Conservation (phyloP, 1,284 basidiomycete species). For the Moesziomyces antarcticus region DNA sequence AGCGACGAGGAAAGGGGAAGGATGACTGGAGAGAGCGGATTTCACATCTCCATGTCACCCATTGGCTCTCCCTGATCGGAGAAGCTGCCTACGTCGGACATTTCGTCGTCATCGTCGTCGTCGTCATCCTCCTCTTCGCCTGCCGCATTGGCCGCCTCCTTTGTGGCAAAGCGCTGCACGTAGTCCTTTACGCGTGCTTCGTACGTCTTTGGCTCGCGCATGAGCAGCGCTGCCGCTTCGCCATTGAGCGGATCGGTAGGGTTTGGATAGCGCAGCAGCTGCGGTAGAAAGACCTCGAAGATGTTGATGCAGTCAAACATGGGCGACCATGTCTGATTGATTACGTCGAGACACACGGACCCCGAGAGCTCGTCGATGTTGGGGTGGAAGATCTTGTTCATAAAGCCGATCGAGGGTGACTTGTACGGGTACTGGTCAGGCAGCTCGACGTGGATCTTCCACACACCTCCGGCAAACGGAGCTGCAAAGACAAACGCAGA, state of each 20-base stretch:
- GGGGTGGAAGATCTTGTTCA: constrained; percentile 99
- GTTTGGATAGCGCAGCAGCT: constrained; percentile 95
- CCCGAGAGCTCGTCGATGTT: constrained; percentile 90
- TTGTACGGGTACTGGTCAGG: constrained; percentile 99
- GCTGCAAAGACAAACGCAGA: constrained; percentile 72
- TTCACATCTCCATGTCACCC: constrained; percentile 56
- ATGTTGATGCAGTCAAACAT: constrained; percentile 93
- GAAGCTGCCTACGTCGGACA: constrained; percentile 65
- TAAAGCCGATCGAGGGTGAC: constrained; percentile 97
- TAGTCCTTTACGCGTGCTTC: constrained; percentile 61
- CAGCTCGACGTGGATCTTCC: constrained; percentile 99
- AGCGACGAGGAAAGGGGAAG: neutral
- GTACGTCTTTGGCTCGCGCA: constrained; percentile 88
- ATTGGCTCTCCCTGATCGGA: constrained; percentile 45
- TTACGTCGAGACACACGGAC: constrained; percentile 62
- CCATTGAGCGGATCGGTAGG: constrained; percentile 97
- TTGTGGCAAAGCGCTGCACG: constrained; percentile 55
- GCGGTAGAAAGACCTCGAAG: constrained; percentile 97
- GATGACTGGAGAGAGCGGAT: neutral
- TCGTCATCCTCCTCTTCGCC: constrained; percentile 52
- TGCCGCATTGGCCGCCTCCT: constrained; percentile 46
- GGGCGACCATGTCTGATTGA: constrained; percentile 62
- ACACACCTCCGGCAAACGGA: constrained; percentile 92
- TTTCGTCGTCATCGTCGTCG: constrained; percentile 58
- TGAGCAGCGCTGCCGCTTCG: constrained; percentile 93